These are phyloP conservation scores for Termitomyces sp. DNA, from an alignment of 768 basidiomycete genomes.

Conservation along the genomic window DNA sequence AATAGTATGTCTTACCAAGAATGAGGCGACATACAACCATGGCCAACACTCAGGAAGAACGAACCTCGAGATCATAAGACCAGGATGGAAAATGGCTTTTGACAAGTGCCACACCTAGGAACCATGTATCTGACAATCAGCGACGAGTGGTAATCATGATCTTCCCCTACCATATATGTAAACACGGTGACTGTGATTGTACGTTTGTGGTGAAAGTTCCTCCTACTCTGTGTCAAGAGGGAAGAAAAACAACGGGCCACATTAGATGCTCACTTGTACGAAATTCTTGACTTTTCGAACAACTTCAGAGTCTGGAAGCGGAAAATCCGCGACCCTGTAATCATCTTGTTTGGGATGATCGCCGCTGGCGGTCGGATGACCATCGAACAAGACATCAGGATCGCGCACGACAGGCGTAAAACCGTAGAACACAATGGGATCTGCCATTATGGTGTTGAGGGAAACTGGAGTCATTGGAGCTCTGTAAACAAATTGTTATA, in stretches of 20 bases:
- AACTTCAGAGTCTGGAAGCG: slow-evolving; percentile 36
- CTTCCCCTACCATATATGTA: slow-evolving; percentile 39
- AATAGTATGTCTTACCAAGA: slow-evolving; percentile 36
- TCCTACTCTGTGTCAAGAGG: slow-evolving; percentile 19
- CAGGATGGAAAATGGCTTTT: slow-evolving; percentile 41
- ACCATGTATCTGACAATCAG: not conserved
- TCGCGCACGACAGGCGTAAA: slow-evolving; percentile 44
- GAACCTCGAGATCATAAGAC: slow-evolving; percentile 32
- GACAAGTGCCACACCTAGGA: slow-evolving; percentile 39
- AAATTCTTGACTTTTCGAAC: slow-evolving; percentile 33
- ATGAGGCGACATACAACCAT: not conserved
- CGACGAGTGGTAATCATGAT: not conserved
- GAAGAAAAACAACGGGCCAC: not conserved
- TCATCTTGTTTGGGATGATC: slow-evolving; percentile 35
- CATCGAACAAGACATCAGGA: slow-evolving; percentile 41
- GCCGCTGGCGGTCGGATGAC: slow-evolving; percentile 37
- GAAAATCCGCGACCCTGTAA: slow-evolving; percentile 33
- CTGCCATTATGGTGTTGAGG: slow-evolving; percentile 14
- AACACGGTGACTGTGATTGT: slow-evolving; percentile 44
- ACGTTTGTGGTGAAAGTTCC: slow-evolving; percentile 38
- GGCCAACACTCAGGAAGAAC: not conserved
- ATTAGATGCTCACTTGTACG: slow-evolving; percentile 23
- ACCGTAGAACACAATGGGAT: slow-evolving; percentile 34
- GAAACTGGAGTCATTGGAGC: not conserved
- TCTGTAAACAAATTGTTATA: not conserved